Percentiles rank a stretch among this genome's conserved stretches.
Evolutionary conservation across 148 eudicot species (phyloP).

Genomic region (Cornus florida): DNA sequence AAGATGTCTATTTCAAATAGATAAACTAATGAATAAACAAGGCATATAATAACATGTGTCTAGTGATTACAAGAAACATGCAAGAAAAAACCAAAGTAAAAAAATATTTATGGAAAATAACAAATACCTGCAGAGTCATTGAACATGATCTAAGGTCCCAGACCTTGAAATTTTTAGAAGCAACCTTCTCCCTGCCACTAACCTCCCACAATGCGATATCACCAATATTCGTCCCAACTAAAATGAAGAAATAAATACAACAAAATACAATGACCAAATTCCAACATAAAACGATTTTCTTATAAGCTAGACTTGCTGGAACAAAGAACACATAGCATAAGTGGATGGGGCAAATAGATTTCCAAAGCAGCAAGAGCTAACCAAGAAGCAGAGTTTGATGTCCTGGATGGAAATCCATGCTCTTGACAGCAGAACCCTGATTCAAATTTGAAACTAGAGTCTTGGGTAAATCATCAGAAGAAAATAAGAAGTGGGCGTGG

Average conservation of each 20-base stretch:
- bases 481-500: constrained; percentile 23
- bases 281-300: neutral
- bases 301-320: neutral
- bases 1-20: constrained; percentile 32
- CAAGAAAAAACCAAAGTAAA: neutral
- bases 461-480: constrained; percentile 65
- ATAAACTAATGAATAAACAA: constrained; percentile 1
- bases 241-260: constrained; percentile 4
- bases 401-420: constrained; percentile 74
- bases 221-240: constrained; percentile 72
- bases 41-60: neutral
- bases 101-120: neutral
- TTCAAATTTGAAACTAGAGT: constrained; percentile 44
- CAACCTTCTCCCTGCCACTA: constrained; percentile 40
- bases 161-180: constrained; percentile 45
- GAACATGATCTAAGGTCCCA: constrained; percentile 61
- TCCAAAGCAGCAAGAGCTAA: constrained; percentile 15
- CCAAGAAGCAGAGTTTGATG: constrained; percentile 65
- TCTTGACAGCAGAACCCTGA: constrained; percentile 65
- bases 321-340: neutral
- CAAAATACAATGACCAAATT: neutral
- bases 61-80: neutral
- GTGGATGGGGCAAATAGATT: neutral
- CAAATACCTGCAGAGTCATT: constrained; percentile 52
- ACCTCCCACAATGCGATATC: constrained; percentile 70